A percentile compares a stretch with the other conserved stretches of the same genome.
Evolutionary conservation across 176 grass and related monocot genomes (phyloP).

Genomic region (Musa beccarii): DNA sequence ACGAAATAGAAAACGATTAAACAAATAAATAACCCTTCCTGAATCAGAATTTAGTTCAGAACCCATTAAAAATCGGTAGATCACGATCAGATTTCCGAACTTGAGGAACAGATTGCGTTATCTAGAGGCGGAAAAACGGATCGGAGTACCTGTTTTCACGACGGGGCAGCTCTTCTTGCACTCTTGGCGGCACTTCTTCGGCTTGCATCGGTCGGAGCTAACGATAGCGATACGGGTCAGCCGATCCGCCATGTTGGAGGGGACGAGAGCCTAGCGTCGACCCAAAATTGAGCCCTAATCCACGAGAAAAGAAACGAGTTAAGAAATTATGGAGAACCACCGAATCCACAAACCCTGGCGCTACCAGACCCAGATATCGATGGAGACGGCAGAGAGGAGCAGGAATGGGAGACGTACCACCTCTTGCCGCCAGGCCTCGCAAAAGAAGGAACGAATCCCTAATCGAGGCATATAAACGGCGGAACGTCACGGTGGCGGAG

Average conservation of each 20-base stretch:
- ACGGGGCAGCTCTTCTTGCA: conserved; percentile 77
- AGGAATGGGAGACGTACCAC: neutral
- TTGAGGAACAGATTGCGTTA: neutral
- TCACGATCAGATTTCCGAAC: neutral
- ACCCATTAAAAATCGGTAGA: no score
- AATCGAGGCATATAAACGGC: no score
- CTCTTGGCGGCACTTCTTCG: conserved; percentile 74
- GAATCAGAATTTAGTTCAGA: no score
- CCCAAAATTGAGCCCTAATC: neutral
- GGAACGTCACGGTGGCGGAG: no score
- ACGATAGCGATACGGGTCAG: conserved; percentile 72
- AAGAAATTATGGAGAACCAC: neutral
- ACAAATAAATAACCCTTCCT: no score
- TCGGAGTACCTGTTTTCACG: conserved; percentile 44
- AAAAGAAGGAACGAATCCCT: no score
- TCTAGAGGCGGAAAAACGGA: neutral
- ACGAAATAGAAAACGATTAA: no score
- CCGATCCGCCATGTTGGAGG: conserved; percentile 35
- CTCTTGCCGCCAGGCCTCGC: no score
- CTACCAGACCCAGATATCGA: neutral
- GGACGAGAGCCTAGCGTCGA: neutral
- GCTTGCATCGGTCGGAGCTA: conserved; percentile 61
- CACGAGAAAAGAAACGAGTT: no score
- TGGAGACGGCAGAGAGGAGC: no score
- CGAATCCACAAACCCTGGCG: neutral